Percentiles rank a stretch among this genome's conserved stretches.
phyloP scores from a whole-genome alignment of 352 stramenopile genomes.

The Phytopythium mirpurense region DNA sequence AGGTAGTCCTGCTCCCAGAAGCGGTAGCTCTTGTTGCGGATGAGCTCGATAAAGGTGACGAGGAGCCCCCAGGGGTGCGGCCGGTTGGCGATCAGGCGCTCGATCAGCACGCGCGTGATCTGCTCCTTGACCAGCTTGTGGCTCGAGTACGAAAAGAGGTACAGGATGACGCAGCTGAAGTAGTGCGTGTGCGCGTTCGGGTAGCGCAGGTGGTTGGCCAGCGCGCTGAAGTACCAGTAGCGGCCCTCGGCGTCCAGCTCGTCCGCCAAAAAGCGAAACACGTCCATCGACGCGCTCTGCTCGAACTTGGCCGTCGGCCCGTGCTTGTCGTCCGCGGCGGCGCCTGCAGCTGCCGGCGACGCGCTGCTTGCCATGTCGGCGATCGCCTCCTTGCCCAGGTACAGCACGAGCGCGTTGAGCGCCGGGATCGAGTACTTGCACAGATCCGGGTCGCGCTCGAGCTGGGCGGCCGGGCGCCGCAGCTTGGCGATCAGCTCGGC shows the following conservation, averaged over 20 bases:
- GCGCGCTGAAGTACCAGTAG: constrained; percentile 98
- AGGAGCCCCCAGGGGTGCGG: constrained; percentile 98
- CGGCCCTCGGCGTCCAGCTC: constrained; percentile 93
- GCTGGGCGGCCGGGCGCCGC: constrained; percentile 44
- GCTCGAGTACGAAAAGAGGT: constrained; percentile 97
- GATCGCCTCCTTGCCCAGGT: constrained; percentile 84
- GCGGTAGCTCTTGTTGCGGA: constrained; percentile 99
- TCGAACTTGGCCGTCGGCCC: constrained; percentile 65
- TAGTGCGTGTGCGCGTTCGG: constrained; percentile 99
- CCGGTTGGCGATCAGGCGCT: constrained; percentile 98
- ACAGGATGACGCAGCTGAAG: constrained; percentile 98
- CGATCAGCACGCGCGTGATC: constrained; percentile 97
- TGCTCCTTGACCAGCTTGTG: constrained; percentile 97
- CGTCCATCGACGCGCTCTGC: constrained; percentile 85
- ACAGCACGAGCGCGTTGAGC: constrained; percentile 89
- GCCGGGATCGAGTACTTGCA: constrained; percentile 92
- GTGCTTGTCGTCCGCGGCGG: constrained; percentile 27
- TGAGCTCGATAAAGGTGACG: constrained; percentile 99
- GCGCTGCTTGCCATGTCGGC: constrained; percentile 63
- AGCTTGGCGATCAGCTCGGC: constrained; percentile 75
- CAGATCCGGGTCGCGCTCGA: constrained; percentile 59
- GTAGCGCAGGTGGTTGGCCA: constrained; percentile 98
- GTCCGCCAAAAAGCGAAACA: constrained; percentile 96
- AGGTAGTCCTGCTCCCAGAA: constrained; percentile 99
- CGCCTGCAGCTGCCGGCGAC: constrained; percentile 9